Conservation (phyloP, 495 filamentous ascomycete genomes). For the Lentithecium fluviatile region DNA sequence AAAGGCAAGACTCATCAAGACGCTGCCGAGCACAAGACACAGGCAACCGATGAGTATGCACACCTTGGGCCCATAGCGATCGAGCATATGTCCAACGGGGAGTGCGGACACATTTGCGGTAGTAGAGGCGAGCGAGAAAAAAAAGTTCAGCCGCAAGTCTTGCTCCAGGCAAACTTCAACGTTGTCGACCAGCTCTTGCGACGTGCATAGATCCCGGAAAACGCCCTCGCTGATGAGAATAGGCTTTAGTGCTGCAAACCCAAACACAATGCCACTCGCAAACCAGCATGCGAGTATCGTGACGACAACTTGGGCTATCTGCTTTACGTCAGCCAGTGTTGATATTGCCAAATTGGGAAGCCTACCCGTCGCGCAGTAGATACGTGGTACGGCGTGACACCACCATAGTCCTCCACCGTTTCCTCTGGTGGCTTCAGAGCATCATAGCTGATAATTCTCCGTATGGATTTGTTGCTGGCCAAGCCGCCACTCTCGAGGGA, state of each 20-base stretch:
- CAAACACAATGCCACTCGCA: slow-evolving; percentile 34
- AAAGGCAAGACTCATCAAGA: slow-evolving; percentile 68
- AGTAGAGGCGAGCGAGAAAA: slow-evolving; percentile 40
- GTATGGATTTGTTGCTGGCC: slow-evolving; percentile 22
- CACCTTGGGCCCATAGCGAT: slow-evolving; percentile 74
- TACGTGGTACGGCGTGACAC: slow-evolving; percentile 36
- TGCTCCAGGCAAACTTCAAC: slow-evolving; percentile 31
- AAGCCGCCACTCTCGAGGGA: slow-evolving; percentile 10
- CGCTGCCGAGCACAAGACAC: slow-evolving; percentile 65
- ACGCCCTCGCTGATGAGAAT: slow-evolving; percentile 35
- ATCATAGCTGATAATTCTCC: slow-evolving; percentile 37
- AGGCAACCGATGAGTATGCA: slow-evolving; percentile 69
- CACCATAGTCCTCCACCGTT: slow-evolving; percentile 23
- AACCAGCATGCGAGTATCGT: slow-evolving; percentile 32
- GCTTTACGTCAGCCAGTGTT: slow-evolving; percentile 1
- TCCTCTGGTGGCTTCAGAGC: slow-evolving; percentile 32
- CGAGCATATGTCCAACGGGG: slow-evolving; percentile 78
- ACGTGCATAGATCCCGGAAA: slow-evolving; percentile 26
- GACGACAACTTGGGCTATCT: slow-evolving; percentile 30
- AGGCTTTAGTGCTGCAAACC: slow-evolving; percentile 35
- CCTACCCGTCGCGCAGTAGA: slow-evolving; percentile 28
- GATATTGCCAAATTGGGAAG: slow-evolving; percentile 25
- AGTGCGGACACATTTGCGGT: slow-evolving; percentile 67
- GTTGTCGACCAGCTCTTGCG: slow-evolving; percentile 16
- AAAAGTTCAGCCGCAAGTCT: slow-evolving; percentile 40